Evolutionary conservation across 2,329 filamentous ascomycete species (phyloP), one percentile per base, ranked within the genome.

Genomic region (Pseudopithomyces chartarum): DNA sequence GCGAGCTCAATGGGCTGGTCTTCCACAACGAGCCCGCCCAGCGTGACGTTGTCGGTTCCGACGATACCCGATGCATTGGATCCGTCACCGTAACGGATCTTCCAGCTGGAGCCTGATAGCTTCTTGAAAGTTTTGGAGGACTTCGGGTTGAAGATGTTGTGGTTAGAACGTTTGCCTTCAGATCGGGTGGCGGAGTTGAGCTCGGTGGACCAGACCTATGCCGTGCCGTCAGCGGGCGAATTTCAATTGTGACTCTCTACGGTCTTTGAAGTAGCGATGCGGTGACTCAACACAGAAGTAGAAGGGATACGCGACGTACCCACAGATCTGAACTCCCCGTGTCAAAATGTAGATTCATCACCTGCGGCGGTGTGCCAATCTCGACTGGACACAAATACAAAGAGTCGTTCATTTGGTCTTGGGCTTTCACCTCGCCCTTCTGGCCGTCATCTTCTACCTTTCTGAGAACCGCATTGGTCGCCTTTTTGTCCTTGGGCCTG

Each of bases 251-350:
- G 5, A 29, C 26, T 8, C 26, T 29, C 26, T 8, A 29, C 26
- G 8, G 26, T 8, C 26, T 29, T 29, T 8, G 26, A 29, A 5
- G 26, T 5, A 4, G 5, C 26, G 8, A 29, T 8, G 26, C 8
- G 4, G 4, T 29, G 8, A 29, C 4, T 29, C 26, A 29, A 29
- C 8, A 4, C 26, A 8, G 8, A 5, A 29, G 8, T 29, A 29
- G 26, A 19, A 22, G 13, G 12, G 22, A n/a, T 15, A 7, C 22
- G 6, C 15, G 15, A 55, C 57, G 12, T 46, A 85, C 77, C 88
- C 87, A 91, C 20, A 89, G 79, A 77, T 91, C 89, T 19, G 87
- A 82, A 11, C 86, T 89, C 19, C 88, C 88, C 38, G 88, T 90
- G 70, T 91, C 89, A 59, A 91, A 90, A 66, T 90, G 84, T 13